A percentile compares a stretch with the other conserved stretches of the same genome.
Evolutionary conservation across 2,329 filamentous ascomycete genomes (phyloP).

Genomic region (Orbilia quercus): DNA sequence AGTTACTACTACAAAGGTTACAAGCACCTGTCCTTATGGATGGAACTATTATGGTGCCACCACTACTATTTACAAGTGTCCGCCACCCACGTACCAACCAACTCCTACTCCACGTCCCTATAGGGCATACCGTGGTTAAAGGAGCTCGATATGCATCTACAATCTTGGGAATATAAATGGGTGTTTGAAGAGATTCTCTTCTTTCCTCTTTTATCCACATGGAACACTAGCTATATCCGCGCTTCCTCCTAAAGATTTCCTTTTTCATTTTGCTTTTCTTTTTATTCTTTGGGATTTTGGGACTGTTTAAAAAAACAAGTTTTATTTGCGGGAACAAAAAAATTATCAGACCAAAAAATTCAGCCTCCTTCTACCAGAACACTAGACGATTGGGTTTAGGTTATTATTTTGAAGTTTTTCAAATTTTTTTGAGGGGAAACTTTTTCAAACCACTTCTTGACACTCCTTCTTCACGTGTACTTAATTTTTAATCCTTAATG

Average conservation of each 20-base stretch:
- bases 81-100: slow-evolving; percentile 18
- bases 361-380: too few species aligned
- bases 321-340: too few species aligned
- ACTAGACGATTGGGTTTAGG: too few species aligned
- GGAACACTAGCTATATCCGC: too few species aligned
- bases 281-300: too few species aligned
- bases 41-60: slow-evolving; percentile 26
- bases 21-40: slow-evolving; percentile 31
- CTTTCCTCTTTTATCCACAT: too few species aligned
- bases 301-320: too few species aligned
- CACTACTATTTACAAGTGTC: slow-evolving; percentile 28
- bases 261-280: too few species aligned
- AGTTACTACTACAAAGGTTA: slow-evolving; percentile 31
- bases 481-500: slow-evolving; percentile 47
- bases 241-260: too few species aligned
- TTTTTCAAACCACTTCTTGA: slow-evolving; percentile 23
- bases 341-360: too few species aligned
- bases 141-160: background rate
- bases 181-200: background rate
- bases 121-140: slow-evolving; percentile 36
- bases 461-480: slow-evolving; percentile 32
- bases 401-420: background rate
- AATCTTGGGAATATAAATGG: background rate
- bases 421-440: background rate
- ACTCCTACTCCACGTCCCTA: slow-evolving; percentile 30